These are phyloP conservation scores for Mesembryanthemum crystallinum DNA, from an alignment of 148 eudicot genomes.

Conservation along the genomic window DNA sequence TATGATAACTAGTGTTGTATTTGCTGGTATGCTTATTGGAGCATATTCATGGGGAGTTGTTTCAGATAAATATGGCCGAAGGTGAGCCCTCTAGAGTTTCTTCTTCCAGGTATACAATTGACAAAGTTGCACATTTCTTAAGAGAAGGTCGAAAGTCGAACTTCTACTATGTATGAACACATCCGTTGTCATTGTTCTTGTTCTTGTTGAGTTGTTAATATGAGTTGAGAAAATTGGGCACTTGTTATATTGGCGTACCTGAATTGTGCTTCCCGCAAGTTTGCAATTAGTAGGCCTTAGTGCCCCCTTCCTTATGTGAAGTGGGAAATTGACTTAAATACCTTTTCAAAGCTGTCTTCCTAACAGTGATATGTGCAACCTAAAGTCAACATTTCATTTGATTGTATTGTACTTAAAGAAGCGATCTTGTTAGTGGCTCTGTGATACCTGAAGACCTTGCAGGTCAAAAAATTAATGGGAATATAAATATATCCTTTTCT, in stretches of 20 bases:
- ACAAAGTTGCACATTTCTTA: background rate
- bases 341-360: no score
- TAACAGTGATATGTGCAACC: no score
- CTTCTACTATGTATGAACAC: background rate
- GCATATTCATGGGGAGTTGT: conserved; percentile 73
- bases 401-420: no score
- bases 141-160: background rate
- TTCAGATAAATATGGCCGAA: conserved; percentile 69
- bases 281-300: no score
- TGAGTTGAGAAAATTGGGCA: no score
- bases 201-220: background rate
- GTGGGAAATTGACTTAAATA: no score
- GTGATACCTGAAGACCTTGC: no score
- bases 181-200: background rate
- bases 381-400: no score
- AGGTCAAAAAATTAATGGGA: background rate
- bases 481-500: background rate
- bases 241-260: background rate
- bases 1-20: conserved; percentile 63
- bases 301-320: no score
- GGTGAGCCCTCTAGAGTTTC: conserved; percentile 36
- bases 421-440: no score
- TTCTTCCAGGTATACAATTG: background rate
- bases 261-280: no score
- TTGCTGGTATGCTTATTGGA: conserved; percentile 82